These are phyloP conservation scores for Piloderma croceum DNA, from an alignment of 768 basidiomycete species.

Conservation along the genomic window DNA sequence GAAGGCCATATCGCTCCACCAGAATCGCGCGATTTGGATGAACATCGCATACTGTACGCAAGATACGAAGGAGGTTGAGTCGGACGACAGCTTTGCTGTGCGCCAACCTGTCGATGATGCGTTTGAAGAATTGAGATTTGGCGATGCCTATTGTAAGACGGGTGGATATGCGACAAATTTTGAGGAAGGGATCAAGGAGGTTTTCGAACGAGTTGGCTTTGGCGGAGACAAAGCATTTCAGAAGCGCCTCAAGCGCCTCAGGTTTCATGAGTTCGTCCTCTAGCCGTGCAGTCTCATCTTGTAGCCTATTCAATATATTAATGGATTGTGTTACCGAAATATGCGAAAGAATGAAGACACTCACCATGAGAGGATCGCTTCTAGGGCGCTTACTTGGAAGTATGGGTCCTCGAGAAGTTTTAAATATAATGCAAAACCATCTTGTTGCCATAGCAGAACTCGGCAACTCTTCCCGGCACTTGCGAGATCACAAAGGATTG, in stretches of 20 bases:
- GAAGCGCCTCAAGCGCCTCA: slow-evolving; percentile 57
- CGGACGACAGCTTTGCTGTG: slow-evolving; percentile 79
- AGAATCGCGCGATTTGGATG: slow-evolving; percentile 81
- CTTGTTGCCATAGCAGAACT: slow-evolving; percentile 86
- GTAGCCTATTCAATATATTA: slow-evolving; percentile 52
- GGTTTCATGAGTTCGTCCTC: slow-evolving; percentile 80
- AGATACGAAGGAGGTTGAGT: slow-evolving; percentile 81
- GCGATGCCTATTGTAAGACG: slow-evolving; percentile 71
- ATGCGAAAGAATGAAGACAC: slow-evolving; percentile 15
- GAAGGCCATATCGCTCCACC: slow-evolving; percentile 76
- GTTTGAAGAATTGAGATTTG: slow-evolving; percentile 70
- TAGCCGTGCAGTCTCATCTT: slow-evolving; percentile 91
- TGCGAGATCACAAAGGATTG: slow-evolving; percentile 93
- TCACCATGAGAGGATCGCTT: slow-evolving; percentile 86
- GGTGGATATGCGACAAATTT: slow-evolving; percentile 80
- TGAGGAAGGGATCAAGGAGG: slow-evolving; percentile 86
- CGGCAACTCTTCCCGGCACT: slow-evolving; percentile 93
- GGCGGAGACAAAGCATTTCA: slow-evolving; percentile 75
- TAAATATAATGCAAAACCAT: slow-evolving; percentile 80
- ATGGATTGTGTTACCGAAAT: slow-evolving; percentile 5
- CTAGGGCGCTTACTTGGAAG: slow-evolving; percentile 88
- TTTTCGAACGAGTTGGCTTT: slow-evolving; percentile 92
- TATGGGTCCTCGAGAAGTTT: slow-evolving; percentile 78
- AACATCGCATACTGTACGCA: slow-evolving; percentile 81
- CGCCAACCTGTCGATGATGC: slow-evolving; percentile 77